A percentile compares a stretch with the other conserved stretches of the same genome.
Evolutionary conservation across 2,329 filamentous ascomycete genomes (phyloP).

Genomic region (Cadophora luteo-olivacea): DNA sequence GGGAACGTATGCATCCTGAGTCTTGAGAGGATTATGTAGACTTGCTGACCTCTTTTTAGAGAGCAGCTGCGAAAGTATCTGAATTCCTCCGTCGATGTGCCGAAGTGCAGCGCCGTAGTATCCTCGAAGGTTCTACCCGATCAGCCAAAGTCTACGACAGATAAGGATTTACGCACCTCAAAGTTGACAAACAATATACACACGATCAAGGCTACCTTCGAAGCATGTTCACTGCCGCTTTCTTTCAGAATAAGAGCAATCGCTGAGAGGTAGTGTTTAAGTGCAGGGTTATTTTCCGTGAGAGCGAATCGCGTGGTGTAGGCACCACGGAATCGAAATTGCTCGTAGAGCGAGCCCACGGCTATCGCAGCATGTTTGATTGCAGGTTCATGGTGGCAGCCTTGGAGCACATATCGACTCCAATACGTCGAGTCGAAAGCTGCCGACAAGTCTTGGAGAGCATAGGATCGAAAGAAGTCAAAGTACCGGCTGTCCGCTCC

Average conservation of each 20-base stretch:
- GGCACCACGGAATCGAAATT: background rate
- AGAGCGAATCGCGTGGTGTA: background rate
- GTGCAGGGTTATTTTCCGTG: background rate
- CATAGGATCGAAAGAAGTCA: background rate
- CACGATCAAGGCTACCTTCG: slow-evolving; percentile 1
- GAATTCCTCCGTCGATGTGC: slow-evolving; percentile 1
- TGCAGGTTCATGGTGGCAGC: slow-evolving; percentile 6
- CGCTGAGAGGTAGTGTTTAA: background rate
- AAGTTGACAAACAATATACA: background rate
- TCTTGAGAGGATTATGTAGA: background rate
- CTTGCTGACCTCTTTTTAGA: background rate
- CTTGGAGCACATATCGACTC: slow-evolving; percentile 3
- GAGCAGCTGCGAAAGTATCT: background rate
- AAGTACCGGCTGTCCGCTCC: slow-evolving; percentile 2
- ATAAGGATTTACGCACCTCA: background rate
- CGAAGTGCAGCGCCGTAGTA: slow-evolving; percentile 3
- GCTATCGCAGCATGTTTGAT: background rate
- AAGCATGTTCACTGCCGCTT: background rate
- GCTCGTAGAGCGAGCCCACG: background rate
- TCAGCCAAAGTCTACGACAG: background rate
- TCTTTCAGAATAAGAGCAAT: background rate
- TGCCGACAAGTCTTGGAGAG: background rate
- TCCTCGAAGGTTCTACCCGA: background rate
- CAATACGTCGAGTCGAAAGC: slow-evolving; percentile 6
- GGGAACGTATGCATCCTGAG: background rate